Conservation (phyloP, 75 land plant species). For the Cupressus sempervirens region DNA sequence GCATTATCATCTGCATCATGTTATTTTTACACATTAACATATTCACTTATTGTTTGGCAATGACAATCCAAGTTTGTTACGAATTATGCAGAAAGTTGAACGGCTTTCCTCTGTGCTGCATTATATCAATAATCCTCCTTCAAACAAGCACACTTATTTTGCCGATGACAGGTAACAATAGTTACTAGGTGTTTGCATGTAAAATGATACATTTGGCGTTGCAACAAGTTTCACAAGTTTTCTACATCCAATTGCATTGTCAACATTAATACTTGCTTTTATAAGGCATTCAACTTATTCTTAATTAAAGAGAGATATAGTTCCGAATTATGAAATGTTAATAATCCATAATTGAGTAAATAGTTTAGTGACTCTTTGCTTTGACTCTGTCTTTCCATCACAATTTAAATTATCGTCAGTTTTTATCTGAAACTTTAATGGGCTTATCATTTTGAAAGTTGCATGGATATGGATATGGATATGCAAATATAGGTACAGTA, state of each 20-base stretch:
- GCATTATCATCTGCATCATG: not conserved
- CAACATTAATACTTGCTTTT: not conserved
- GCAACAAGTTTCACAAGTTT: not conserved
- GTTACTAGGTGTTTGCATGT: not conserved
- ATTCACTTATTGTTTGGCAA: not conserved
- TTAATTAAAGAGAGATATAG: not conserved
- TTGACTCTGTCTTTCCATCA: too few species aligned
- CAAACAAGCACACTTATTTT: constrained; percentile 22
- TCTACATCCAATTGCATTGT: not conserved
- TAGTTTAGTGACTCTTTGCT: not conserved
- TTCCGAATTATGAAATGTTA: too few species aligned
- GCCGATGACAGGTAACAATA: not conserved
- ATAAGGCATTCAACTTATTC: not conserved
- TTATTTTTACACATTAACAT: not conserved
- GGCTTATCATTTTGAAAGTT: not conserved
- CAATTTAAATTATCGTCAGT: not conserved
- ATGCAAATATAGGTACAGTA: too few species aligned
- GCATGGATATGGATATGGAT: too few species aligned
- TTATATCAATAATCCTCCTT: constrained; percentile 32
- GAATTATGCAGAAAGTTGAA: constrained; percentile 58
- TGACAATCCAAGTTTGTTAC: constrained; percentile 5
- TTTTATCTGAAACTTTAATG: not conserved
- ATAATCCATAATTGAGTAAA: too few species aligned
- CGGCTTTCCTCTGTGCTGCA: constrained; percentile 39
- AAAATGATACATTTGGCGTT: not conserved